A percentile compares a stretch with the other conserved stretches of the same genome.
phyloP scores from a whole-genome alignment of 371 early-diverging fungal species.

The Blakeslea trispora region DNA sequence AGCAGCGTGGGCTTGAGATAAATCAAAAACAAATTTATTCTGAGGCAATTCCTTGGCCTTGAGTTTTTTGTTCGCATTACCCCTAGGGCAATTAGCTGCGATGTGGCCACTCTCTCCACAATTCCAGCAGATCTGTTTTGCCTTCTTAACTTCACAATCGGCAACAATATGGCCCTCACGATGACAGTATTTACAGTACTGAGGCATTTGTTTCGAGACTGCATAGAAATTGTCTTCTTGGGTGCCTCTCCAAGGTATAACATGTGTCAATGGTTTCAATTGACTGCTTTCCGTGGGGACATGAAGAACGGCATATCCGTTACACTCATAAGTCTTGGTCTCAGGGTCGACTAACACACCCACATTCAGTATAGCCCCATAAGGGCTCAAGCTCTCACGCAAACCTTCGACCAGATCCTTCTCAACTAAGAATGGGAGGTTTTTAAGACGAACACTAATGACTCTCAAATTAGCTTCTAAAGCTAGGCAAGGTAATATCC shows the following conservation, averaged over 20 bases:
- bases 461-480: no score
- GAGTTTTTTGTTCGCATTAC: neutral
- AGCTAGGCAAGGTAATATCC: no score
- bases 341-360: no score
- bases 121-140: neutral
- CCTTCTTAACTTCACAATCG: neutral
- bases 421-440: no score
- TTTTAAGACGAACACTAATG: no score
- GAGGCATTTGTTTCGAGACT: neutral
- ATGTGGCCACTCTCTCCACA: neutral
- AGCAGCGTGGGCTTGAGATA: no score
- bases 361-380: no score
- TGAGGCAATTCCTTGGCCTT: neutral
- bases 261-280: neutral
- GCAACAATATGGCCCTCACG: neutral
- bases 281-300: neutral
- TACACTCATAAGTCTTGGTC: no score
- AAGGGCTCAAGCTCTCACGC: no score
- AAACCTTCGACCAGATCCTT: no score
- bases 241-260: neutral
- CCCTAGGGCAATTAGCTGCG: neutral
- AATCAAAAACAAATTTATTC: no score
- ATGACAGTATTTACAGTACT: neutral
- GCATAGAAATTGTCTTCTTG: neutral
- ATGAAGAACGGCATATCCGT: neutral